phyloP scores from a whole-genome alignment of 306 rosid species.

The Casuarina equisetifolia region DNA sequence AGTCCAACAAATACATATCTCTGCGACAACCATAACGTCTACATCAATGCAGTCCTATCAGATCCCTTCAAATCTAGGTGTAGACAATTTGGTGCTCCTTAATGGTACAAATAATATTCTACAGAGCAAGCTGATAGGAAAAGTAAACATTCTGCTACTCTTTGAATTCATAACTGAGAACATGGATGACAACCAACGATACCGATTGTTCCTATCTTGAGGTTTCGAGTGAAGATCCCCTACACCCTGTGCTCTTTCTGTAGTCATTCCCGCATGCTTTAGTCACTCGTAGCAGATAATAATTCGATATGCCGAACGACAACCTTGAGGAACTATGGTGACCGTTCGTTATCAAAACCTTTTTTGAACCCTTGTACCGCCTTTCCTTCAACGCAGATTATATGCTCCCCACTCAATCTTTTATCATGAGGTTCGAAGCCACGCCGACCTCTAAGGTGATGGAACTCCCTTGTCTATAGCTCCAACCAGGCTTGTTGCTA shows the following conservation, averaged over 20 bases:
- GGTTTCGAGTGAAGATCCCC: conserved; percentile 24
- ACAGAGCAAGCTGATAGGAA: background rate
- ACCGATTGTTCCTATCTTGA: conserved; percentile 23
- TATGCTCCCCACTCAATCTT: conserved; percentile 16
- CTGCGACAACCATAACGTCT: no score
- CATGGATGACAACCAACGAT: conserved; percentile 14
- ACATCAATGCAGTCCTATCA: no score
- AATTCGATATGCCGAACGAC: conserved; percentile 21
- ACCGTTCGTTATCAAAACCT: conserved; percentile 35
- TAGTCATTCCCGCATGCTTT: background rate
- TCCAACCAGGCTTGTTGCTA: background rate
- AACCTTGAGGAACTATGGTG: conserved; percentile 17
- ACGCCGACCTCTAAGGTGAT: background rate
- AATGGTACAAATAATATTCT: no score
- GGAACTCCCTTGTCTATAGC: background rate
- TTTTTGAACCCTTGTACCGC: conserved; percentile 2
- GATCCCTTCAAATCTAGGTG: no score
- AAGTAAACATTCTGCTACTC: background rate
- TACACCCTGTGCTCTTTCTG: conserved; percentile 20
- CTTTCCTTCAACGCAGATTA: conserved; percentile 20
- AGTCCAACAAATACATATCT: no score
- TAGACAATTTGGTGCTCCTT: no score
- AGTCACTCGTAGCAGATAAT: conserved; percentile 16
- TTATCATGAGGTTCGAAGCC: conserved; percentile 7
- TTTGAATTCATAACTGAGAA: background rate